phyloP scores from a whole-genome alignment of 2,329 filamentous ascomycete species.

The Aspergillus proliferans region DNA sequence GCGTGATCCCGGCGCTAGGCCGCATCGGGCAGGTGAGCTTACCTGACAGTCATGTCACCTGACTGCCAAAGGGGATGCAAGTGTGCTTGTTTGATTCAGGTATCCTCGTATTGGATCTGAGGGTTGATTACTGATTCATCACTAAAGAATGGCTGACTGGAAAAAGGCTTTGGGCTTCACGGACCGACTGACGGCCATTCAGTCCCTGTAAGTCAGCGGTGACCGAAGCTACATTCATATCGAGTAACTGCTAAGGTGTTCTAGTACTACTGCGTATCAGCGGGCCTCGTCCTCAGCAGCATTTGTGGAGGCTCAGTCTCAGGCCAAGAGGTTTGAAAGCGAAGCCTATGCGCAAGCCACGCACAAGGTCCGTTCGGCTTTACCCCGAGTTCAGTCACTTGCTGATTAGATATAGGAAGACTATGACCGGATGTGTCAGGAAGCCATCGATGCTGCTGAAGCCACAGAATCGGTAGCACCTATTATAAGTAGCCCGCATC shows the following conservation, averaged over 20 bases:
- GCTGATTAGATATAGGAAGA: conserved; percentile 47
- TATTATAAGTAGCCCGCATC: conserved; percentile 16
- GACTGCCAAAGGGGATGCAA: neutral
- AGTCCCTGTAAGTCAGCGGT: conserved; percentile 50
- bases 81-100: neutral
- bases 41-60: neutral
- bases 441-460: conserved; percentile 30
- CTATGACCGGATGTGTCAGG: conserved; percentile 42
- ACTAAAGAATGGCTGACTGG: conserved; percentile 37
- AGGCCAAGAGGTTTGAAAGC: conserved; percentile 60
- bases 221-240: neutral
- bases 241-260: conserved; percentile 9
- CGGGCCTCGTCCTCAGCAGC: conserved; percentile 39
- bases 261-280: conserved; percentile 46
- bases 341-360: conserved; percentile 33
- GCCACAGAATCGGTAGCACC: conserved; percentile 13
- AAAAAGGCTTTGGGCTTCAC: conserved; percentile 49
- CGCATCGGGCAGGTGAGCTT: neutral
- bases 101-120: neutral
- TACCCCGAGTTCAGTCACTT: neutral
- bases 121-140: too few species aligned
- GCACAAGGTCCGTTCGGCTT: conserved; percentile 28
- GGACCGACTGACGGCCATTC: conserved; percentile 58
- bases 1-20: conserved; percentile 1
- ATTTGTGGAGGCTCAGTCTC: conserved; percentile 45